Percentiles rank a stretch among this genome's conserved stretches.
These are phyloP conservation scores for Bruguiera sexangula DNA, from an alignment of 345 rosid species.

Conservation along the genomic window DNA sequence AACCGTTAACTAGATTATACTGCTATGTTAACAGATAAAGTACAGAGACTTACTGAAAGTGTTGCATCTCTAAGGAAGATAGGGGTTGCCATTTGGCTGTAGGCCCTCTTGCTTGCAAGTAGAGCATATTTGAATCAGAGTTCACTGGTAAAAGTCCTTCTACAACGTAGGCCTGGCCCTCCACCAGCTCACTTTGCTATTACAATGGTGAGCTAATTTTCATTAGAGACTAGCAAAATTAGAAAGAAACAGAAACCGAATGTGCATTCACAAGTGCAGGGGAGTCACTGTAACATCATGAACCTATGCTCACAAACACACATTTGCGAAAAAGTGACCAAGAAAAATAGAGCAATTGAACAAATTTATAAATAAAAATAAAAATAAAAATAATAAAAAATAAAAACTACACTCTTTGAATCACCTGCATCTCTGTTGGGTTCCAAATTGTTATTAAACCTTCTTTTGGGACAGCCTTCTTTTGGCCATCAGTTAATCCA, in stretches of 20 bases:
- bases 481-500: constrained; percentile 49
- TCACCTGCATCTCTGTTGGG: constrained; percentile 87
- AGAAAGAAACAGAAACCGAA: neutral
- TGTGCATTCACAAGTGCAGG: no score
- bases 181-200: constrained; percentile 69
- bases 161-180: constrained; percentile 74
- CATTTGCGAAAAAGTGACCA: no score
- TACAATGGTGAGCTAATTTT: constrained; percentile 12
- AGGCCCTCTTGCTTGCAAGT: constrained; percentile 81
- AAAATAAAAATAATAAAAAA: neutral
- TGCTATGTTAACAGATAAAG: constrained; percentile 9
- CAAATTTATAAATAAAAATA: neutral
- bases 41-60: constrained; percentile 51
- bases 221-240: constrained; percentile 9
- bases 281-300: no score
- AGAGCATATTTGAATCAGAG: constrained; percentile 59
- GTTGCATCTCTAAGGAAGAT: constrained; percentile 42
- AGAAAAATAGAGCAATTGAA: constrained; percentile 3
- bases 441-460: constrained; percentile 90
- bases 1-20: constrained; percentile 17
- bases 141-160: constrained; percentile 63
- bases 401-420: constrained; percentile 9
- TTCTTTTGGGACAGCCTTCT: constrained; percentile 43
- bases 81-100: constrained; percentile 59
- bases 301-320: no score